Conservation (phyloP, 805 yeast species). For the Metschnikowia cubensis region DNA sequence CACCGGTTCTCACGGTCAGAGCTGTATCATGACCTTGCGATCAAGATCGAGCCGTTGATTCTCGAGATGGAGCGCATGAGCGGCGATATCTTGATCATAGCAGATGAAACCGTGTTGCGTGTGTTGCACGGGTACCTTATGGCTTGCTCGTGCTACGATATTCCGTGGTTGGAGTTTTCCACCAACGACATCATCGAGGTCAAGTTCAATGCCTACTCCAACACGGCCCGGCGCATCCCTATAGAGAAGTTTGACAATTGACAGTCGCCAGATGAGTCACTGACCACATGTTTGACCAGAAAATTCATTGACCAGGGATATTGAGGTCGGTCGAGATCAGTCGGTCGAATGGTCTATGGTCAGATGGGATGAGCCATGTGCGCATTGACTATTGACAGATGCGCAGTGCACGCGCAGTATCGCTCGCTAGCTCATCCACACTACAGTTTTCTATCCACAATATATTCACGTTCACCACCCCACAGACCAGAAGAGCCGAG, state of each 20-base stretch:
- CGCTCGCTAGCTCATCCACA: not conserved
- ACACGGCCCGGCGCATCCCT: slow-evolving; percentile 50
- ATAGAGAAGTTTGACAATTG: slow-evolving; percentile 17
- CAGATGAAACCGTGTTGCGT: slow-evolving; percentile 85
- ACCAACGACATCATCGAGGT: slow-evolving; percentile 83
- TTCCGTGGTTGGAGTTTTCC: slow-evolving; percentile 75
- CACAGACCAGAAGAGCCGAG: not conserved
- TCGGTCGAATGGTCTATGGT: too few species aligned
- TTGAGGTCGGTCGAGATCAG: too few species aligned
- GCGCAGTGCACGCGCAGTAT: not conserved
- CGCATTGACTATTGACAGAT: not conserved
- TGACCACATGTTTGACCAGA: too few species aligned
- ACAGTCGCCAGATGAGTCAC: too few species aligned
- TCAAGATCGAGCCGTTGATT: slow-evolving; percentile 87
- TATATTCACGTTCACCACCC: not conserved
- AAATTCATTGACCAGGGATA: too few species aligned
- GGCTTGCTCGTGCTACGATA: slow-evolving; percentile 85
- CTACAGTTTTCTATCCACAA: not conserved
- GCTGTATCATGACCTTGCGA: slow-evolving; percentile 93
- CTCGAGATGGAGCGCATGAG: slow-evolving; percentile 91
- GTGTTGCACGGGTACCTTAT: slow-evolving; percentile 92
- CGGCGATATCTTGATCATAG: slow-evolving; percentile 83
- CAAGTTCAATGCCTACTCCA: slow-evolving; percentile 79
- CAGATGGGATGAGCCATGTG: too few species aligned
- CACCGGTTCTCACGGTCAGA: slow-evolving; percentile 90